Conservation (phyloP, 106 monocot species). For the Allium sativum region DNA sequence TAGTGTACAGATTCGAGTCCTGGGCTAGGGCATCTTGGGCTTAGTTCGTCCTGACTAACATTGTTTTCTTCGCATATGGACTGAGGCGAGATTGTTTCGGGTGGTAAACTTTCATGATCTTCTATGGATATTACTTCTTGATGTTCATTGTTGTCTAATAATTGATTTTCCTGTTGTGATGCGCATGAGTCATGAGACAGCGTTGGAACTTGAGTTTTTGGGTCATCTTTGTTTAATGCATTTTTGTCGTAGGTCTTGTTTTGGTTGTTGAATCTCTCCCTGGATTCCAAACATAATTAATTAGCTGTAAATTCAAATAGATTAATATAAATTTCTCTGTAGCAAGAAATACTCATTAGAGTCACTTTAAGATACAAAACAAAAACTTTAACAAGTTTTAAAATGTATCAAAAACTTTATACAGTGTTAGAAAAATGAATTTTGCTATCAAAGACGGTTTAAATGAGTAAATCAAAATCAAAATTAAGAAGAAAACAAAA, state of each 20-base stretch:
- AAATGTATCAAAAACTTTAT: too few relatives aligned
- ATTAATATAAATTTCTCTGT: too few relatives aligned
- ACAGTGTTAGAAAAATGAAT: too few relatives aligned
- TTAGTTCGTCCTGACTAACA: not conserved
- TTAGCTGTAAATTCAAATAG: too few relatives aligned
- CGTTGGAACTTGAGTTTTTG: not conserved
- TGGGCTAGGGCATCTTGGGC: not conserved
- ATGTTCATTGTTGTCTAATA: slow-evolving; percentile 6
- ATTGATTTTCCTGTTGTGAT: not conserved
- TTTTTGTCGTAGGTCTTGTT: not conserved
- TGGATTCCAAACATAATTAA: slow-evolving; percentile 6
- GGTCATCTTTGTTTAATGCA: too few relatives aligned
- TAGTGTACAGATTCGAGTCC: not conserved
- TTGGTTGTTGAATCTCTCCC: slow-evolving; percentile 22
- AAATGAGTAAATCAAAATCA: too few relatives aligned
- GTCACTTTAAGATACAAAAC: too few relatives aligned
- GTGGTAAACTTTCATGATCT: slow-evolving; percentile 11
- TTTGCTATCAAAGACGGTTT: too few relatives aligned
- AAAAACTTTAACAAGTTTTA: too few relatives aligned
- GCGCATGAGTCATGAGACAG: slow-evolving; percentile 5
- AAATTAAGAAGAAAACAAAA: too few relatives aligned
- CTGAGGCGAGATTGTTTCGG: slow-evolving; percentile 8
- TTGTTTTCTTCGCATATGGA: slow-evolving; percentile 3
- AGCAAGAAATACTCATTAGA: too few relatives aligned
- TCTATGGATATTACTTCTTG: slow-evolving; percentile 9